phyloP scores from a whole-genome alignment of 768 basidiomycete species.

The Tylopilus sp. region DNA sequence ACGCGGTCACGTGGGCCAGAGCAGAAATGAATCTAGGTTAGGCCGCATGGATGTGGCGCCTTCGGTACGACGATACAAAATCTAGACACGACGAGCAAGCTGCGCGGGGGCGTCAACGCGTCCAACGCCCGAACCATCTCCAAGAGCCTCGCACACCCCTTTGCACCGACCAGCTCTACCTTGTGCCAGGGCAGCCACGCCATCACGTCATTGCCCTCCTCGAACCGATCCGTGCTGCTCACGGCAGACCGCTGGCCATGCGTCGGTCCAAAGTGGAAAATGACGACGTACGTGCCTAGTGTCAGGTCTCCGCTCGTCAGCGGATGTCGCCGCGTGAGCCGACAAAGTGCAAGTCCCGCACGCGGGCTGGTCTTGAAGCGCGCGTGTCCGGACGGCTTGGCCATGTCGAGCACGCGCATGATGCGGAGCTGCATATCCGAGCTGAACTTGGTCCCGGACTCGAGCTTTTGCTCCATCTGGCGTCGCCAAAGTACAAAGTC shows the following conservation, averaged over 20 bases:
- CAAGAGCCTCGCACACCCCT: slow-evolving; percentile 12
- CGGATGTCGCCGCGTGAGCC: slow-evolving; percentile 25
- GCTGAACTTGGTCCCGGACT: slow-evolving; percentile 27
- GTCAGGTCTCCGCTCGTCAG: slow-evolving; percentile 14
- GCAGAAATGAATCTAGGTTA: slow-evolving; percentile 45
- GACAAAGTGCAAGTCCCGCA: slow-evolving; percentile 43
- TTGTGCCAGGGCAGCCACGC: slow-evolving; percentile 54
- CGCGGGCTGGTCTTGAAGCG: slow-evolving; percentile 26
- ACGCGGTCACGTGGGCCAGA: slow-evolving; percentile 21
- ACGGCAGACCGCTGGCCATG: slow-evolving; percentile 22
- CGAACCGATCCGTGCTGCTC: slow-evolving; percentile 38
- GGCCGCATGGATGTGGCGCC: neutral
- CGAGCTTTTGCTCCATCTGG: slow-evolving; percentile 40
- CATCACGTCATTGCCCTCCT: slow-evolving; percentile 38
- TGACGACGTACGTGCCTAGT: slow-evolving; percentile 32
- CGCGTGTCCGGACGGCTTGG: slow-evolving; percentile 28
- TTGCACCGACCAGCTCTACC: slow-evolving; percentile 24
- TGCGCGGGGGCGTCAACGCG: slow-evolving; percentile 28
- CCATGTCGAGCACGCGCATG: slow-evolving; percentile 38
- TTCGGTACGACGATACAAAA: slow-evolving; percentile 20
- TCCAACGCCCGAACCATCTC: slow-evolving; percentile 23
- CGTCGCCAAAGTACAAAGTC: slow-evolving; percentile 51
- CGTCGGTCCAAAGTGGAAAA: slow-evolving; percentile 37
- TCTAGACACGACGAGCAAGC: slow-evolving; percentile 28
- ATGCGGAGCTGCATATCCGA: slow-evolving; percentile 45